Evolutionary conservation across 768 basidiomycete species (phyloP).

Genomic region (Russula abietina): DNA sequence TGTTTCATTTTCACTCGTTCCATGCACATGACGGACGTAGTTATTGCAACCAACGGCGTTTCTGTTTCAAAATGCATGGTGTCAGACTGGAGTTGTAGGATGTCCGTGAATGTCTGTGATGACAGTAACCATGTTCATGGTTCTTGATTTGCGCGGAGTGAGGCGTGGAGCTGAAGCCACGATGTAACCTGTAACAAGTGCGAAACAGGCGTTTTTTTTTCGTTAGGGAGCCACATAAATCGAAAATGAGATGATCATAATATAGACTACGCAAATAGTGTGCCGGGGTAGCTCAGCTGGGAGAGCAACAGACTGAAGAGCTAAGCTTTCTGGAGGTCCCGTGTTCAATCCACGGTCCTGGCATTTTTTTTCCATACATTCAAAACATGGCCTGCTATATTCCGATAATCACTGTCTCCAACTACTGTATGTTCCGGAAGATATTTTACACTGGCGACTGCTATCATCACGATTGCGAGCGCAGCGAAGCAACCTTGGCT

Average conservation of each 20-base stretch:
- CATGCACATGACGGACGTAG: background rate
- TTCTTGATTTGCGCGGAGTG: background rate
- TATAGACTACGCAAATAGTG: accelerated
- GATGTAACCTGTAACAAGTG: background rate
- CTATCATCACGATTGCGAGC: no score
- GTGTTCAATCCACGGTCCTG: slow-evolving; percentile 76
- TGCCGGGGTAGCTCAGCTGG: slow-evolving; percentile 32
- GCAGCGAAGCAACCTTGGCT: no score
- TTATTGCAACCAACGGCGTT: background rate
- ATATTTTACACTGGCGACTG: no score
- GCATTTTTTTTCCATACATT: slow-evolving; percentile 37
- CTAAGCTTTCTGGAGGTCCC: slow-evolving; percentile 57
- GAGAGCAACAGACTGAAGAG: slow-evolving; percentile 32
- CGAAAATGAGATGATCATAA: background rate
- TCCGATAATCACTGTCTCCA: no score
- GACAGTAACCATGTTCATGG: background rate
- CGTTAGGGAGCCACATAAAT: background rate
- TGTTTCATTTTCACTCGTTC: background rate
- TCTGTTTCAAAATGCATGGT: background rate
- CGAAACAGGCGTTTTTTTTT: background rate
- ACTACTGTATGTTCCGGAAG: no score
- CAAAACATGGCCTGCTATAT: background rate
- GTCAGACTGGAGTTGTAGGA: background rate
- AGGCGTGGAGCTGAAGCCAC: background rate
- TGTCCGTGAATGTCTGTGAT: background rate